Percentiles rank a stretch among this genome's conserved stretches.
These are phyloP conservation scores for Pythium periplocum DNA, from an alignment of 352 stramenopile species.

Conservation along the genomic window DNA sequence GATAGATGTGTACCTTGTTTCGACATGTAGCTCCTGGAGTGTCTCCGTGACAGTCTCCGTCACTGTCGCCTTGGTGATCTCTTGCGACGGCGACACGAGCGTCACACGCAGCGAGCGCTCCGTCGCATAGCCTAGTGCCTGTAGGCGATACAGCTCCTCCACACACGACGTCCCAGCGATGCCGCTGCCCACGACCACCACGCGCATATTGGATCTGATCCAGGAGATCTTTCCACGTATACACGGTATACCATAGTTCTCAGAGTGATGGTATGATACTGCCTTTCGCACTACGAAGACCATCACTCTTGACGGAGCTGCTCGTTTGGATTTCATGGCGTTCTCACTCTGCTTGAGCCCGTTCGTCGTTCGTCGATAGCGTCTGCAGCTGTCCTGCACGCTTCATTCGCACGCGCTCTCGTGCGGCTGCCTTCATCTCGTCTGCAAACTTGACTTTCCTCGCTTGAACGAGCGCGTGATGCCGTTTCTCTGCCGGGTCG, in stretches of 20 bases:
- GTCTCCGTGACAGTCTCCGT: neutral
- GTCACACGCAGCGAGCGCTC: neutral
- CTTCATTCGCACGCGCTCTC: too few relatives aligned
- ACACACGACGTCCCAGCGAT: slow-evolving; percentile 4
- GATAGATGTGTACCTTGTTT: too few relatives aligned
- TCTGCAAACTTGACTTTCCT: slow-evolving; percentile 11
- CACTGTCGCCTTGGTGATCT: neutral
- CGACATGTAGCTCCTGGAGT: slow-evolving; percentile 3
- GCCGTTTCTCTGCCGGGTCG: slow-evolving; percentile 4
- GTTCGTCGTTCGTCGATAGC: too few relatives aligned
- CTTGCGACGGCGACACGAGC: neutral
- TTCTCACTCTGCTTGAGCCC: too few relatives aligned
- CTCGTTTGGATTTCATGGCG: too few relatives aligned
- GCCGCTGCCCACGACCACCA: slow-evolving; percentile 8
- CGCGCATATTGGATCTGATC: neutral
- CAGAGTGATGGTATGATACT: neutral
- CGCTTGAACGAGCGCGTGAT: neutral
- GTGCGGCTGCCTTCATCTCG: slow-evolving; percentile 11
- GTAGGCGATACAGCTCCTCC: slow-evolving; percentile 9
- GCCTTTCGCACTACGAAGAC: too few relatives aligned
- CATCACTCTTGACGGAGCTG: too few relatives aligned
- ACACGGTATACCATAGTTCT: neutral
- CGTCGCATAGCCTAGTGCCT: neutral
- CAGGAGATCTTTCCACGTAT: neutral
- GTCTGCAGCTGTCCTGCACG: too few relatives aligned